Base-by-base conservation (phyloP, 1,284 basidiomycete species). In the Schizophyllum amplum region DNA sequence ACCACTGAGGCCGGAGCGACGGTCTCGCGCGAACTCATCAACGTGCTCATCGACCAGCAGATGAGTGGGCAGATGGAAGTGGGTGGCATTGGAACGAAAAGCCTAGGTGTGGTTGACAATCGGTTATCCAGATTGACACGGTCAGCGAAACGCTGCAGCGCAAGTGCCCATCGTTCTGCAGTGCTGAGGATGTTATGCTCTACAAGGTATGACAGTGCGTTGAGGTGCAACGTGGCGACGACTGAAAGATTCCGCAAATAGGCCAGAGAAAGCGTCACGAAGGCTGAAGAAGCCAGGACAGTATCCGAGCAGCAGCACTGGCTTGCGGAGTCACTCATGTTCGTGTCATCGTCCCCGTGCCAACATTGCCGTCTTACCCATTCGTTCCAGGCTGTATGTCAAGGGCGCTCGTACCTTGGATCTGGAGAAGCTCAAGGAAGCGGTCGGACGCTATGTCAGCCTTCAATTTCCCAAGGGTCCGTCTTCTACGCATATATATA, bases 151-250 rank as follows among this genome's bases (percentile, higher is more conserved):
- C 94, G 55, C 75, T 99, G 27, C 96, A 99, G 69, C 87, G 91
- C 67, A 82, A 94, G 66, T 99, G 97, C 66, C 95, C 94, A 0
- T 92, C 92, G 20, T 99, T 99, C 80, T 98, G 95, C 72, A 95
- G 93, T 65, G 90, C 96, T 0, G 97, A 98, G 67, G 97, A 99
- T 72, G 97, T 99, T 49, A 90, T 98, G 76, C 75, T 98, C 53
- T 98, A 99, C 79, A 99, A 99, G 78, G 92, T 84, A 61, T 61
- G 70, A n/a, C n/a, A n/a, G n/a, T n/a, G n/a, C n/a, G n/a, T n/a
- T n/a, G n/a, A n/a, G n/a, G n/a, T n/a, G n/a, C n/a, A n/a, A n/a
- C n/a, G n/a, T n/a, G n/a, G n/a, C n/a, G n/a, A n/a, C n/a, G n/a
- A n/a, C n/a, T n/a, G n/a, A n/a, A n/a, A n/a, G n/a, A n/a, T n/a